Conservation (phyloP, 2,329 filamentous ascomycete species). For the Chalaropsis ovoidea region DNA sequence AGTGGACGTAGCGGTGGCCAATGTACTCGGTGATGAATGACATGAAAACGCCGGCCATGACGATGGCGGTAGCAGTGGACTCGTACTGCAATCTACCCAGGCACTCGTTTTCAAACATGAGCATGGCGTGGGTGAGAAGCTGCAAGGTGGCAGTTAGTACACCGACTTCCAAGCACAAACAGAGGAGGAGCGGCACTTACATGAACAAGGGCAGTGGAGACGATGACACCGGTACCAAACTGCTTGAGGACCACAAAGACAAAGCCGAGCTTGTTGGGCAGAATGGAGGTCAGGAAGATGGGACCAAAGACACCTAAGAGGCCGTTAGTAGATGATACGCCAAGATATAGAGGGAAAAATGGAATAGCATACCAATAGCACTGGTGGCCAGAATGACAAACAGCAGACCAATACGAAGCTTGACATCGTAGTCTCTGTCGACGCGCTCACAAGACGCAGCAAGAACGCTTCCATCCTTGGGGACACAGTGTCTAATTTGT, state of each 20-base stretch:
- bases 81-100: conserved; percentile 58
- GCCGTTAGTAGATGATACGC: conserved; percentile 18
- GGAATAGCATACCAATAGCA: conserved; percentile 42
- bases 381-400: conserved; percentile 63
- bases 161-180: background rate
- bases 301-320: conserved; percentile 50
- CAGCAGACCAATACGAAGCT: conserved; percentile 57
- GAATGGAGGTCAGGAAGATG: conserved; percentile 50
- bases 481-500: conserved; percentile 46
- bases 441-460: conserved; percentile 39
- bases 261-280: conserved; percentile 41
- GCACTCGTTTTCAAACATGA: conserved; percentile 65
- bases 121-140: conserved; percentile 60
- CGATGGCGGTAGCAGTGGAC: conserved; percentile 56
- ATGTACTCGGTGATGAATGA: conserved; percentile 62
- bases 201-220: conserved; percentile 61
- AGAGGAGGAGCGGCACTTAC: conserved; percentile 33
- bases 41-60: conserved; percentile 64
- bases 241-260: conserved; percentile 58
- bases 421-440: conserved; percentile 53
- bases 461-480: conserved; percentile 31
- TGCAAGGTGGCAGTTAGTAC: conserved; percentile 31
- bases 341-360: background rate
- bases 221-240: conserved; percentile 63
- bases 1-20: conserved; percentile 47